A percentile compares a stretch with the other conserved stretches of the same genome.
Evolutionary conservation across 108 stramenopile species (phyloP).

Genomic region (Nannochloropsis salina): DNA sequence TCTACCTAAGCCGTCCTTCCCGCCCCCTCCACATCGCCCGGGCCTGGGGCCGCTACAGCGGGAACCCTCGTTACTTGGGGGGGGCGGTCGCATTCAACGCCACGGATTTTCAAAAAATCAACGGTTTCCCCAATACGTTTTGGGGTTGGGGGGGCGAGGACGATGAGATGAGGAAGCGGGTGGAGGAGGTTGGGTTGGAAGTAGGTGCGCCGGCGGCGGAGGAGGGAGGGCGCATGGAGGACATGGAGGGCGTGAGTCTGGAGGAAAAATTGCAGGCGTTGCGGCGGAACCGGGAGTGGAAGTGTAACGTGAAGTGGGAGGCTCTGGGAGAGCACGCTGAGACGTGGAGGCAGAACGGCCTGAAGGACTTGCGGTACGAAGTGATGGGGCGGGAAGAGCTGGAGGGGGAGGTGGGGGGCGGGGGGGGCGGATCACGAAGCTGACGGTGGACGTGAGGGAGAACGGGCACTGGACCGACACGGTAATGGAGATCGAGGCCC

Average conservation of each 20-base stretch:
- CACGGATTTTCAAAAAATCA: conserved; percentile 76
- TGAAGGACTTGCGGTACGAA: conserved; percentile 71
- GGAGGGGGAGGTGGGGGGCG: conserved; percentile 37
- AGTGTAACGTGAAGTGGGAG: conserved; percentile 95
- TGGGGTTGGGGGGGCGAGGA: conserved; percentile 99
- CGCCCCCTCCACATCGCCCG: conserved; percentile 92
- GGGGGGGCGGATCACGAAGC: conserved; percentile 50
- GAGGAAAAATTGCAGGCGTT: conserved; percentile 46
- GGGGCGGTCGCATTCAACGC: conserved; percentile 81
- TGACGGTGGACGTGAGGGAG: conserved; percentile 81
- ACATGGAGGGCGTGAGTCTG: conserved; percentile 51
- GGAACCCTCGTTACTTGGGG: conserved; percentile 94
- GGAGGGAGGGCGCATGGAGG: conserved; percentile 31
- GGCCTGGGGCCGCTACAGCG: conserved; percentile 92
- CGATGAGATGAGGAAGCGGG: conserved; percentile 84
- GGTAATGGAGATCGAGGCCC: neutral
- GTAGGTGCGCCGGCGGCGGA: neutral
- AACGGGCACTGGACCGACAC: conserved; percentile 58
- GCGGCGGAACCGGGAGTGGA: conserved; percentile 71
- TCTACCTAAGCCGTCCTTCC: conserved; percentile 66
- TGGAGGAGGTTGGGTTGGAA: conserved; percentile 33
- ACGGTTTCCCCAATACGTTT: conserved; percentile 95
- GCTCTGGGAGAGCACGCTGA: conserved; percentile 79
- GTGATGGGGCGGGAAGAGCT: conserved; percentile 58
- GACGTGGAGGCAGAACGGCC: conserved; percentile 83